phyloP scores from a whole-genome alignment of 441 rosid species.

The Populus hybrid region DNA sequence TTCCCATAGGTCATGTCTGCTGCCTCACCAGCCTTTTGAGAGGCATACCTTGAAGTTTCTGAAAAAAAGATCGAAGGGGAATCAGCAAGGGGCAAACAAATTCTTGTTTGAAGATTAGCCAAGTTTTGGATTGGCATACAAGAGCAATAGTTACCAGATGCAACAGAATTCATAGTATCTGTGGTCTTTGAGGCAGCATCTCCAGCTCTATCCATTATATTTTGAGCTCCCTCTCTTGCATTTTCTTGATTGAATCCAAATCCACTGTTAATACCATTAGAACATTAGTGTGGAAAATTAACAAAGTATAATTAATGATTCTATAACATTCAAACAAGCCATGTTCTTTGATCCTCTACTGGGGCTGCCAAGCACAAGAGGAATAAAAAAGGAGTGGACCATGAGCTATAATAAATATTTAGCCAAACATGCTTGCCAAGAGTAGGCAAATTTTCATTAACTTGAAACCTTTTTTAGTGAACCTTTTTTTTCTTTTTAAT shows the following conservation, averaged over 20 bases:
- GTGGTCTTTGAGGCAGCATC: constrained; percentile 36
- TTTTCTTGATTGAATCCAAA: constrained; percentile 29
- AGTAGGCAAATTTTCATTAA: background rate
- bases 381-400: background rate
- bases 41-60: constrained; percentile 29
- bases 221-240: constrained; percentile 24
- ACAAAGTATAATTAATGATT: background rate
- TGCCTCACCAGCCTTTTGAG: constrained; percentile 24
- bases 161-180: constrained; percentile 28
- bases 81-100: background rate
- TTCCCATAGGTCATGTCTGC: constrained; percentile 19
- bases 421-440: background rate
- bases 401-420: background rate
- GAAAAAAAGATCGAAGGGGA: background rate
- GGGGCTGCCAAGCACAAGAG: background rate
- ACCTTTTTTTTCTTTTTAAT: background rate
- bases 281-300: background rate
- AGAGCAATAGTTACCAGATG: constrained; percentile 26
- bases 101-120: background rate
- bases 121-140: background rate
- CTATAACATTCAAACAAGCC: background rate
- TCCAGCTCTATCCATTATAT: constrained; percentile 25
- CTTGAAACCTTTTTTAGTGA: background rate
- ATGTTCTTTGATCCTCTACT: background rate
- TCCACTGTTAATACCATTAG: constrained; percentile 26